These are phyloP conservation scores for Suhomyces anneliseae DNA, from an alignment of 1,139 yeast species.

Conservation along the genomic window DNA sequence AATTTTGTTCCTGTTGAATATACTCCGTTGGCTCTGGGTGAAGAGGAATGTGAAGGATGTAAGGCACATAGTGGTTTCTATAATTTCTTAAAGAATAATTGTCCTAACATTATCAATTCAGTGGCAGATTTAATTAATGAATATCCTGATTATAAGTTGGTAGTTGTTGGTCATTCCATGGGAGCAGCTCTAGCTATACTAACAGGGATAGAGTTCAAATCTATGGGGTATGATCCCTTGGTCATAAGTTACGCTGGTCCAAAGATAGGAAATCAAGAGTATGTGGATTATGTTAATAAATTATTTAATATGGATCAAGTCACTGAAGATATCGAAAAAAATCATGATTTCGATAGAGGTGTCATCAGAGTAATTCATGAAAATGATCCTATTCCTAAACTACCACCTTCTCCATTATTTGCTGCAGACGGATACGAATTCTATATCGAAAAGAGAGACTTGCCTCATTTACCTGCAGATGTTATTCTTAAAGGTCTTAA, in stretches of 20 bases:
- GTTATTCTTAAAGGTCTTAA: slow-evolving; percentile 19
- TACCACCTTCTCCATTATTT: slow-evolving; percentile 53
- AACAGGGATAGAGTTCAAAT: slow-evolving; percentile 57
- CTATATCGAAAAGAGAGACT: slow-evolving; percentile 37
- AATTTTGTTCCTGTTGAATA: slow-evolving; percentile 42
- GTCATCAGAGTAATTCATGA: slow-evolving; percentile 54
- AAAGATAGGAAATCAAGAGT: slow-evolving; percentile 53
- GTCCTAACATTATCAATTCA: slow-evolving; percentile 33
- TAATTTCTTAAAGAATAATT: slow-evolving; percentile 41
- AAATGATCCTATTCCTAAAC: slow-evolving; percentile 55
- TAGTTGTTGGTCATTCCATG: slow-evolving; percentile 67
- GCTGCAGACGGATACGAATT: slow-evolving; percentile 54
- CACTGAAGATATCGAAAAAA: slow-evolving; percentile 12
- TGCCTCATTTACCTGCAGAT: slow-evolving; percentile 48
- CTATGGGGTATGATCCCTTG: slow-evolving; percentile 51
- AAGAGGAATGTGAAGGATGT: slow-evolving; percentile 46
- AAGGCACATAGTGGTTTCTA: slow-evolving; percentile 61
- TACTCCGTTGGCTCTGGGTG: slow-evolving; percentile 24
- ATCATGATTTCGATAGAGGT: slow-evolving; percentile 27
- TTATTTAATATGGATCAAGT: slow-evolving; percentile 41
- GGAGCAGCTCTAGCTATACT: slow-evolving; percentile 70
- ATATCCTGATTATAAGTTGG: slow-evolving; percentile 49
- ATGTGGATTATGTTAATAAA: slow-evolving; percentile 52
- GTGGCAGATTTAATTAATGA: slow-evolving; percentile 29
- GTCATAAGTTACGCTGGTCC: slow-evolving; percentile 64